phyloP scores from a whole-genome alignment of 176 grass and related monocot species.

The Themeda triandra region DNA sequence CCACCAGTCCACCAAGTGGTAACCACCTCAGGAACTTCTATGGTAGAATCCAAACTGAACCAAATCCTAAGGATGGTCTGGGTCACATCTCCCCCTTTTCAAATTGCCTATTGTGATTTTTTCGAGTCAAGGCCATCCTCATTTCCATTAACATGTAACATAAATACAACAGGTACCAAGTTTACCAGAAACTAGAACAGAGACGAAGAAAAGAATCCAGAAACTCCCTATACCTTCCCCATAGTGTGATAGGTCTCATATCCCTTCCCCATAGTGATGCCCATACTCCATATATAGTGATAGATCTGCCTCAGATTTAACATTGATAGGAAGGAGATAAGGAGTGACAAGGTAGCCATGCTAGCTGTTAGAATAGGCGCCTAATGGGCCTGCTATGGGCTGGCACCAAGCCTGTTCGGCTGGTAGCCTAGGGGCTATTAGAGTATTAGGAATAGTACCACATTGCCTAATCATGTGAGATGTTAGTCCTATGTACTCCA shows the following conservation, averaged over 20 bases:
- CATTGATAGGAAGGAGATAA: background rate
- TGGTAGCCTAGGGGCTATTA: too few relatives aligned
- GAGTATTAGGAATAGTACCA: too few relatives aligned
- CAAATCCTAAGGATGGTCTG: background rate
- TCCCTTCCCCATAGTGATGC: too few relatives aligned
- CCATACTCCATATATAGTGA: background rate
- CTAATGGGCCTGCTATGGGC: too few relatives aligned
- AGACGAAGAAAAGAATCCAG: background rate
- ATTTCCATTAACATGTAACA: background rate
- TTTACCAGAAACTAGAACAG: background rate
- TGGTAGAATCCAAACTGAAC: background rate
- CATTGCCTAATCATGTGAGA: too few relatives aligned
- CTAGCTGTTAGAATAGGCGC: too few relatives aligned
- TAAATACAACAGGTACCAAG: background rate
- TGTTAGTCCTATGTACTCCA: too few relatives aligned
- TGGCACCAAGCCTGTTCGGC: too few relatives aligned
- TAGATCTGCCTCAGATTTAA: background rate
- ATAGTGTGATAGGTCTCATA: too few relatives aligned
- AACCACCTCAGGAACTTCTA: background rate
- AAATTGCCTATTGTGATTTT: background rate
- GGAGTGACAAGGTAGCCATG: background rate
- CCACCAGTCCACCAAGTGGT: too few relatives aligned
- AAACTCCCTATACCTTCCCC: background rate
- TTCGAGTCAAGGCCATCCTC: background rate
- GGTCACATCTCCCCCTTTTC: background rate